A percentile compares a stretch with the other conserved stretches of the same genome.
phyloP scores from a whole-genome alignment of 495 filamentous ascomycete genomes.

The Aspergillus cavernicola region DNA sequence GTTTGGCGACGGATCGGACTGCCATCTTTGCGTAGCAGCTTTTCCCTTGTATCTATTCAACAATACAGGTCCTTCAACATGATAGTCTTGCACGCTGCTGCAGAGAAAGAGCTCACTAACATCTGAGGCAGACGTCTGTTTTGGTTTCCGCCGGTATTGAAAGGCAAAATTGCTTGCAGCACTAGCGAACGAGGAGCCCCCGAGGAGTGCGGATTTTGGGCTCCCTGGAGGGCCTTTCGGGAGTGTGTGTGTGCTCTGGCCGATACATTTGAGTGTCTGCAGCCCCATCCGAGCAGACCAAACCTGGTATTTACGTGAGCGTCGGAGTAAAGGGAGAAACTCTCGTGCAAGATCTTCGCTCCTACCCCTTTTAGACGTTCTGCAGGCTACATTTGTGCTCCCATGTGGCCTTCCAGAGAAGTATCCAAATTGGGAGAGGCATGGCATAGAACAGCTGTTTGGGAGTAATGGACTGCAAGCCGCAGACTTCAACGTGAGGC shows the following conservation, averaged over 20 bases:
- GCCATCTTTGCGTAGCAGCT: neutral
- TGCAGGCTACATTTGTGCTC: neutral
- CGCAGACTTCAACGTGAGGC: neutral
- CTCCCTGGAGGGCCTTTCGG: constrained; percentile 36
- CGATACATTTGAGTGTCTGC: constrained; percentile 11
- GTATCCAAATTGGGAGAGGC: constrained; percentile 1
- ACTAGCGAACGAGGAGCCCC: constrained; percentile 24
- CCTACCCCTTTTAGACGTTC: neutral
- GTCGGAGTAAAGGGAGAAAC: neutral
- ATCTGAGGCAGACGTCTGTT: neutral
- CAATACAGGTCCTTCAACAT: neutral
- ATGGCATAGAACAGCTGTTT: constrained; percentile 17
- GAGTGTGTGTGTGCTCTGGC: constrained; percentile 15
- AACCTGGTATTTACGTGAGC: constrained; percentile 24
- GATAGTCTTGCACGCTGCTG: neutral
- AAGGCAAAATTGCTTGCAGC: neutral
- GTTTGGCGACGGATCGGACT: neutral
- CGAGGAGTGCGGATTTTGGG: constrained; percentile 26
- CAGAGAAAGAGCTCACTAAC: neutral
- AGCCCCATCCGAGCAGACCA: constrained; percentile 43
- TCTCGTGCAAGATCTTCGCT: neutral
- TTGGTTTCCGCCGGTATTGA: neutral
- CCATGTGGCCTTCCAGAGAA: neutral
- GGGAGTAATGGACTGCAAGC: neutral
- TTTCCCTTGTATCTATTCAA: neutral